These are phyloP conservation scores for Candolleomyces efflorescens DNA, from an alignment of 768 basidiomycete genomes.

Conservation along the genomic window DNA sequence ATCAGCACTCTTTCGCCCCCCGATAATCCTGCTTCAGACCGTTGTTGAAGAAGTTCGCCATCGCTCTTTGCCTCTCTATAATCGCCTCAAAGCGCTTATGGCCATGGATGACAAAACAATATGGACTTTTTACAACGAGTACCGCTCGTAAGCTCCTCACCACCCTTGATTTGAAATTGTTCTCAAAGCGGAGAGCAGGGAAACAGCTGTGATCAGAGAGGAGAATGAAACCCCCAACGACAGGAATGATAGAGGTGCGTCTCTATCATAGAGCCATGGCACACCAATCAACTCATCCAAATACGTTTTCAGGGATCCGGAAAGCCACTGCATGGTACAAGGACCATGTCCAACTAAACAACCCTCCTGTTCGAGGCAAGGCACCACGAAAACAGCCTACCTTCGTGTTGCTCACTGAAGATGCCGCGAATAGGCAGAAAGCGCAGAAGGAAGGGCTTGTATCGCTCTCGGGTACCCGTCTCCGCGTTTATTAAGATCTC, in stretches of 20 bases:
- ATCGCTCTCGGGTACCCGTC: slow-evolving; percentile 53
- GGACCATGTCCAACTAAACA: slow-evolving; percentile 55
- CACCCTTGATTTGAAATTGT: neutral
- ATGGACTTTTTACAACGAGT: slow-evolving; percentile 88
- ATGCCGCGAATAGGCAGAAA: slow-evolving; percentile 75
- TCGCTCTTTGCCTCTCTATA: slow-evolving; percentile 87
- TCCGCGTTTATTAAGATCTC: neutral
- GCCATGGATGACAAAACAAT: slow-evolving; percentile 83
- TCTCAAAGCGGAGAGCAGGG: slow-evolving; percentile 35
- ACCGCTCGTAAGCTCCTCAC: slow-evolving; percentile 56
- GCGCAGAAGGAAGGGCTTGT: slow-evolving; percentile 63
- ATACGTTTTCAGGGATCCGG: slow-evolving; percentile 74
- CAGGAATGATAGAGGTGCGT: slow-evolving; percentile 84
- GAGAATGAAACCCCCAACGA: slow-evolving; percentile 88
- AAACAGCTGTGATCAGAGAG: slow-evolving; percentile 75
- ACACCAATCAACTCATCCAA: neutral
- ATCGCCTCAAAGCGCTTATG: slow-evolving; percentile 81
- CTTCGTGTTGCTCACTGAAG: slow-evolving; percentile 85
- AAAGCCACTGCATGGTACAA: slow-evolving; percentile 87
- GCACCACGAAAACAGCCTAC: slow-evolving; percentile 41
- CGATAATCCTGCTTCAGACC: slow-evolving; percentile 90
- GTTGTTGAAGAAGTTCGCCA: slow-evolving; percentile 97
- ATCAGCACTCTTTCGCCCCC: slow-evolving; percentile 65
- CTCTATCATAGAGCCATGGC: neutral
- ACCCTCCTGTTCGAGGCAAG: slow-evolving; percentile 49